Evolutionary conservation across 805 yeast species (phyloP).

Genomic region (Yarrowia sp.): DNA sequence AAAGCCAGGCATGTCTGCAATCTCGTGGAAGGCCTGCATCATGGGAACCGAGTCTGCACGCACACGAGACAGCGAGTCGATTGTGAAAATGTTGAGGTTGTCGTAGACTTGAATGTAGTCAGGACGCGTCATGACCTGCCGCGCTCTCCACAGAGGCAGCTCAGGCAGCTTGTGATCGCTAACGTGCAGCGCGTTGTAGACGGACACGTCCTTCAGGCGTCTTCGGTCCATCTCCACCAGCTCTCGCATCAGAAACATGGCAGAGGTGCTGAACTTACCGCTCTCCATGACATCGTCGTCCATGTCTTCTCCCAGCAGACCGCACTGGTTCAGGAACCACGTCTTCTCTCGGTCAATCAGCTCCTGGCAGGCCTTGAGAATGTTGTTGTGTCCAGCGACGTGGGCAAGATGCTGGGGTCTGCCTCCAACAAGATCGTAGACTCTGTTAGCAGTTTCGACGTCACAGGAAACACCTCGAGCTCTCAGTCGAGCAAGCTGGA

Average conservation of each 20-base stretch:
- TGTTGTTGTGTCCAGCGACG: conserved; percentile 43
- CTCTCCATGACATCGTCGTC: conserved; percentile 87
- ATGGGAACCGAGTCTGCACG: conserved; percentile 81
- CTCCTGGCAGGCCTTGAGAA: conserved; percentile 58
- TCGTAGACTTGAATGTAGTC: conserved; percentile 77
- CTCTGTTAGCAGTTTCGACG: conserved; percentile 47
- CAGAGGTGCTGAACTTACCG: conserved; percentile 72
- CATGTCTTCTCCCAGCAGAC: conserved; percentile 71
- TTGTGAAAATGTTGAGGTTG: conserved; percentile 72
- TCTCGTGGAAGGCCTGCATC: conserved; percentile 87
- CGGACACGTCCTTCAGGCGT: conserved; percentile 28
- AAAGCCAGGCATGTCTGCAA: conserved; percentile 68
- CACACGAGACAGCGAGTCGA: conserved; percentile 67
- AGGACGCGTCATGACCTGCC: conserved; percentile 81
- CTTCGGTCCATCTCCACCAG: conserved; percentile 64
- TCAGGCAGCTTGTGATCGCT: conserved; percentile 61
- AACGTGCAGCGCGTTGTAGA: conserved; percentile 32
- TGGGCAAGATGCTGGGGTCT: conserved; percentile 78
- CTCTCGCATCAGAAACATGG: conserved; percentile 68
- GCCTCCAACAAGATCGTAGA: conserved; percentile 75
- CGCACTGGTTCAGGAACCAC: conserved; percentile 84
- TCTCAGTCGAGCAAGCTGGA: conserved; percentile 49
- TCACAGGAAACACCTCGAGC: conserved; percentile 44
- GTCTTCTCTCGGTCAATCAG: conserved; percentile 78
- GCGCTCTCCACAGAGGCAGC: conserved; percentile 76